Base-by-base conservation (phyloP, 768 basidiomycete species). In the Mycena galericulata region DNA sequence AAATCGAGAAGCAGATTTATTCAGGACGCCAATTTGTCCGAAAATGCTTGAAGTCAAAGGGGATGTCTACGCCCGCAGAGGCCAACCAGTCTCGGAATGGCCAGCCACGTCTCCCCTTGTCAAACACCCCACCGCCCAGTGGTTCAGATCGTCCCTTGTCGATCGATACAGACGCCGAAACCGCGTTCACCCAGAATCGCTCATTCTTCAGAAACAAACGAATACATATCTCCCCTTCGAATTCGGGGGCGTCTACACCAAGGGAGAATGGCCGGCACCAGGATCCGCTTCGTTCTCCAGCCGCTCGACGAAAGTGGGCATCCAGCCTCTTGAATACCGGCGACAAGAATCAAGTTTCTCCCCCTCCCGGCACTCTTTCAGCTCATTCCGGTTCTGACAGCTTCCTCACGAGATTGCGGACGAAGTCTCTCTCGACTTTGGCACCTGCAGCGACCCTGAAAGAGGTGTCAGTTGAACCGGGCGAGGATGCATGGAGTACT, bases 1-100 rank as follows among this genome's bases (percentile, higher is more conserved):
- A 88, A 11, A 83, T 95, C n/a, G 92, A 98, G 79, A 90, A 89
- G 61, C 91, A 95, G 72, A 94, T 98, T 53, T 83, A 90, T 43
- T 81, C 90, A 14, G 96, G 96, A 22, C 89, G 96, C 14, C 89
- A 92, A 74, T 84, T 85, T 57, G 85, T 95, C 45, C 91, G 94
- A 22, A 85, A 79, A 67, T 80, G 85, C 10, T 78, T 87, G 49
- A 88, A 88, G 67, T 56, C 65, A 51, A 80, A 77, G 70, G 77
- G 73, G 32, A 5, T 43, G 22, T 1, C 34, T 15, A 26, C 63
- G 36, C 69, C 54, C 30, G 43, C 64, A 55, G 29, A 64, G 27
- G 56, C 70, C 62, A 29, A 60, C 67, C 29, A 71, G 51, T 24
- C 64, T 45, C 45, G 56, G 61, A 29, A 59, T 54, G 51, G 51